Conservation (phyloP, 208 protist species). For the Trichomonas vaginalis region DNA sequence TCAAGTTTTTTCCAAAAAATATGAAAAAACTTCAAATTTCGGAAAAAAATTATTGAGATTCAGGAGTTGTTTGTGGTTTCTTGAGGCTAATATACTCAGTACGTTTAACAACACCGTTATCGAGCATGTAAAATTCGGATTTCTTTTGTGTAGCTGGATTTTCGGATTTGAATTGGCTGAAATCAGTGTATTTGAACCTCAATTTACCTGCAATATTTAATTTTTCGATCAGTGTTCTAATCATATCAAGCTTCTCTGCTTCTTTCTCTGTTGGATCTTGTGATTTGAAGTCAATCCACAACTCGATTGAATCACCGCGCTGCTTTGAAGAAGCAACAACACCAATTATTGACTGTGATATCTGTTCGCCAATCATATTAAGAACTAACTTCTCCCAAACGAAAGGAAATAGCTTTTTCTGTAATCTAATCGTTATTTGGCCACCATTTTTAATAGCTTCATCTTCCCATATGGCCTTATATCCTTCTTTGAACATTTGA, state of each 20-base stretch:
- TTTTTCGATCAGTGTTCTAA: not conserved
- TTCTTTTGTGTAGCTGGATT: not conserved
- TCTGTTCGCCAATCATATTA: conserved; percentile 6
- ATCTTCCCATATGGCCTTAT: not conserved
- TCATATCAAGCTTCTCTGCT: not conserved
- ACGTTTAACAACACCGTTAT: not conserved
- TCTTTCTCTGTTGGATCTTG: not conserved
- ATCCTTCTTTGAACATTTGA: not conserved
- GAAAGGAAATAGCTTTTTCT: not conserved
- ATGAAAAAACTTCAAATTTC: too few relatives aligned
- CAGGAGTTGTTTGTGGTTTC: not conserved
- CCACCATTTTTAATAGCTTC: not conserved
- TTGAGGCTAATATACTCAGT: not conserved
- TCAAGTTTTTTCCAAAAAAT: too few relatives aligned
- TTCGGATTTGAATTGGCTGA: not conserved
- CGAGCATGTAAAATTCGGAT: not conserved
- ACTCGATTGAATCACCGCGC: not conserved
- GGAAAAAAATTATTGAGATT: too few relatives aligned
- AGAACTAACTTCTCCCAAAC: not conserved
- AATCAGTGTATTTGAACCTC: not conserved
- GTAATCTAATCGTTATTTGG: not conserved
- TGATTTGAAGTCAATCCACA: not conserved
- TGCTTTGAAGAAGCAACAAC: not conserved
- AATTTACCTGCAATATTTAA: not conserved
- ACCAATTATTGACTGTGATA: not conserved